A percentile compares a stretch with the other conserved stretches of the same genome.
These are phyloP conservation scores for Erodium texanum DNA, from an alignment of 441 rosid species.

Conservation along the genomic window DNA sequence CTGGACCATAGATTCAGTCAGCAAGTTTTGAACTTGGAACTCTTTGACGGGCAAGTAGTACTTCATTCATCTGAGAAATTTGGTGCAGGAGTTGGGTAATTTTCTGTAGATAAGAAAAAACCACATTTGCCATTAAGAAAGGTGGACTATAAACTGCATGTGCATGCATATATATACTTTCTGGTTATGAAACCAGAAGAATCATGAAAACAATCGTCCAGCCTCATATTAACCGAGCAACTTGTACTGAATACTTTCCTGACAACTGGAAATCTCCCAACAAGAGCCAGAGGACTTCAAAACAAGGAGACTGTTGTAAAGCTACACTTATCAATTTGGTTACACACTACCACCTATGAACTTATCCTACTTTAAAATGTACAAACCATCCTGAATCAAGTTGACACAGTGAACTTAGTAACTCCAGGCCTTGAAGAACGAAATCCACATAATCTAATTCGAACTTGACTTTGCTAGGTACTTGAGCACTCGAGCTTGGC, in stretches of 20 bases:
- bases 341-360: no score
- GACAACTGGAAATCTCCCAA: not conserved
- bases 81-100: conserved; percentile 52
- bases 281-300: not conserved
- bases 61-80: conserved; percentile 61
- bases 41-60: conserved; percentile 27
- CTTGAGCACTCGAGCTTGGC: no score
- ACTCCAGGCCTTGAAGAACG: no score
- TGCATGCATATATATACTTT: not conserved
- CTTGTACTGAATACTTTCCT: not conserved
- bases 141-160: not conserved
- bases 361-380: no score
- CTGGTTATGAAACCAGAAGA: not conserved
- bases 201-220: not conserved
- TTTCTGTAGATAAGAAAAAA: conserved; percentile 33
- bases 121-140: not conserved
- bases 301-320: no score
- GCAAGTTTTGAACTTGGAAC: conserved; percentile 22
- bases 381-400: no score
- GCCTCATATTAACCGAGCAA: not conserved
- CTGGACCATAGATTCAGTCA: no score
- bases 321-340: no score
- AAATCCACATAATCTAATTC: no score
- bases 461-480: no score
- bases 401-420: no score